Base-by-base conservation (phyloP, 805 yeast genomes). In the Metschnikowia proteae region DNA sequence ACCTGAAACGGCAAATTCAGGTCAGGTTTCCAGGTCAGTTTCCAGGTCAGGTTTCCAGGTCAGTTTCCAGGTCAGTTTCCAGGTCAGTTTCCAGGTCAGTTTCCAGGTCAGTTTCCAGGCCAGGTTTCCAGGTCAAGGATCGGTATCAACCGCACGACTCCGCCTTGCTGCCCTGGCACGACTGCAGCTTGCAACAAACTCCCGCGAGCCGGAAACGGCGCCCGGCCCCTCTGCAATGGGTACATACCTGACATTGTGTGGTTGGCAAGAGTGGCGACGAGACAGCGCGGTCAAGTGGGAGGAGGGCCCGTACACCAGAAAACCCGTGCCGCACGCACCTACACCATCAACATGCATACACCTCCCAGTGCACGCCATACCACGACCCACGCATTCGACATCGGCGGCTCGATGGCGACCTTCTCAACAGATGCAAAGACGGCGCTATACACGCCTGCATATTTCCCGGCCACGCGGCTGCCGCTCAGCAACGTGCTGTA, bases 401-500 rank as follows among this genome's bases (percentile, higher is more conserved):
- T 17, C 17, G 17, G 17, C 17, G 17, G 17, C 17, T 17, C 17
- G 17, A 33, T 26, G 37, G 27, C 45, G 9, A 67, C 78, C 9
- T 67, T 71, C 55, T 48, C 67, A 11, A 53, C 62, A 3, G 78
- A 73, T 56, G 54, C 50, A 35, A 67, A 64, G 46, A 71, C 76
- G 2, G 50, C 54, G 8, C 60, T 55, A 26, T 10, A 31, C 7
- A 40, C 43, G 7, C 43, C 43, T 3, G 29, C 28, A 4, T 40
- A 40, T n/a, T 40, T 40, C 29, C 28, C 35, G 10, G 11, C 23
- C 4, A n/a, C 35, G 6, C 10, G n/a, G 31, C 41, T 23, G 52
- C 45, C 49, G 11, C 35, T 31, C 49, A 47, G n/a, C 47, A 51
- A 55, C 60, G 96, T 90, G 1, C 88, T 96, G 6, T 90, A 90